These are phyloP conservation scores for Sporothrix variecibatus DNA, from an alignment of 2,329 filamentous ascomycete species.

Conservation along the genomic window DNA sequence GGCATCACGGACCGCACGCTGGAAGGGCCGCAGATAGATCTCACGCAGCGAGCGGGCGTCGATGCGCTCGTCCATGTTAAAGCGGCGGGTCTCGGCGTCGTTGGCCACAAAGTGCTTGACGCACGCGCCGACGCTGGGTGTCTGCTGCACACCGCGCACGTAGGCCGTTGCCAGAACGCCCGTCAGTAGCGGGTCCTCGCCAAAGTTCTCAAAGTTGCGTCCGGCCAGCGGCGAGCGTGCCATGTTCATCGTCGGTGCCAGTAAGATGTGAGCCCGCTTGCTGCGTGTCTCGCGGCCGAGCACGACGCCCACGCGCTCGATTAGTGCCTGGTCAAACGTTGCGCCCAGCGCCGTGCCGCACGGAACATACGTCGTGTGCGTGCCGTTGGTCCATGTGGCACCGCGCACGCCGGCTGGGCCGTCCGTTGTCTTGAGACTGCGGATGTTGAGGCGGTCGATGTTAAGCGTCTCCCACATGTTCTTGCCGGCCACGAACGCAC, in stretches of 20 bases:
- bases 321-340: slow-evolving; percentile 23
- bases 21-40: slow-evolving; percentile 71
- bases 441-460: slow-evolving; percentile 28
- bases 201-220: slow-evolving; percentile 65
- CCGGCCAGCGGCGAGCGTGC: slow-evolving; percentile 63
- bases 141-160: slow-evolving; percentile 22
- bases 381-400: slow-evolving; percentile 67
- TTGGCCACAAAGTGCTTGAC: slow-evolving; percentile 63
- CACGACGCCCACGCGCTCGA: slow-evolving; percentile 33
- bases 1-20: slow-evolving; percentile 61
- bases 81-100: slow-evolving; percentile 69
- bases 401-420: slow-evolving; percentile 71
- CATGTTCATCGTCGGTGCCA: slow-evolving; percentile 59
- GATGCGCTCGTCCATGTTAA: slow-evolving; percentile 65
- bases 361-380: slow-evolving; percentile 75
- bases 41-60: slow-evolving; percentile 67
- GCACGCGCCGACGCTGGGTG: slow-evolving; percentile 19
- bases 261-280: slow-evolving; percentile 59
- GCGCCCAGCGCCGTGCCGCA: slow-evolving; percentile 77
- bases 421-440: slow-evolving; percentile 59
- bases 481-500: slow-evolving; percentile 27
- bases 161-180: slow-evolving; percentile 29
- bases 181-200: slow-evolving; percentile 49
- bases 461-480: slow-evolving; percentile 31
- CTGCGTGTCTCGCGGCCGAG: slow-evolving; percentile 60